Conservation (phyloP, 768 basidiomycete species). For the Boletus tylopilopsis region DNA sequence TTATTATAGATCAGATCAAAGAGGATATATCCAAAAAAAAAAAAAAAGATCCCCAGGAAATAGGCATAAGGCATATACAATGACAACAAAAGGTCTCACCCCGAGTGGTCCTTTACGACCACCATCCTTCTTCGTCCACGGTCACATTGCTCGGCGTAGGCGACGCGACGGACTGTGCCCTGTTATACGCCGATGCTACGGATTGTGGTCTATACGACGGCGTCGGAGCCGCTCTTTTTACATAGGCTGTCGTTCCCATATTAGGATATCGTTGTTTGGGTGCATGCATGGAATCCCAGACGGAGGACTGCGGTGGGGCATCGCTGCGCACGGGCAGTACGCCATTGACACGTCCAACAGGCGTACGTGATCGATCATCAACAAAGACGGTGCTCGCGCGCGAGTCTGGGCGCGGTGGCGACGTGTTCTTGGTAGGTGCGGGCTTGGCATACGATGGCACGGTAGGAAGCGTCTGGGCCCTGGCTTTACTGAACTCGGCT, state of each 20-base stretch:
- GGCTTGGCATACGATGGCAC: slow-evolving; percentile 41
- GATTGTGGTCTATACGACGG: slow-evolving; percentile 34
- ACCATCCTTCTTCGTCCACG: slow-evolving; percentile 76
- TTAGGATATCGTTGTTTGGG: slow-evolving; percentile 31
- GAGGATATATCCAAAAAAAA: slow-evolving; percentile 16
- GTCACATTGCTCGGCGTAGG: slow-evolving; percentile 79
- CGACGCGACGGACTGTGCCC: slow-evolving; percentile 46
- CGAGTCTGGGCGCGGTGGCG: slow-evolving; percentile 67
- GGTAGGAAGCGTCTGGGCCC: slow-evolving; percentile 26
- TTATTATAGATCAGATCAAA: slow-evolving; percentile 26
- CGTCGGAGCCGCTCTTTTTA: slow-evolving; percentile 18
- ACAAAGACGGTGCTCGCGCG: slow-evolving; percentile 63
- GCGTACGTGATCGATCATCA: slow-evolving; percentile 48
- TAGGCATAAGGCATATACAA: slow-evolving; percentile 12
- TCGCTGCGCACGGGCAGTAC: slow-evolving; percentile 31
- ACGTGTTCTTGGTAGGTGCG: slow-evolving; percentile 29
- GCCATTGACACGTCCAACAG: slow-evolving; percentile 40
- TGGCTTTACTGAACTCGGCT: slow-evolving; percentile 52
- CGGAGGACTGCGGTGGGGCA: slow-evolving; percentile 54
- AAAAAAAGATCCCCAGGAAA: neutral
- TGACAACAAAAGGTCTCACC: too few relatives aligned
- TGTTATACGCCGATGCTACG: slow-evolving; percentile 48
- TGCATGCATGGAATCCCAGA: slow-evolving; percentile 72
- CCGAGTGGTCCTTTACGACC: slow-evolving; percentile 37
- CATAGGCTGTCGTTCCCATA: slow-evolving; percentile 10